These are phyloP conservation scores for Diaporthe ilicicola DNA, from an alignment of 2,329 filamentous ascomycete species.

Conservation along the genomic window DNA sequence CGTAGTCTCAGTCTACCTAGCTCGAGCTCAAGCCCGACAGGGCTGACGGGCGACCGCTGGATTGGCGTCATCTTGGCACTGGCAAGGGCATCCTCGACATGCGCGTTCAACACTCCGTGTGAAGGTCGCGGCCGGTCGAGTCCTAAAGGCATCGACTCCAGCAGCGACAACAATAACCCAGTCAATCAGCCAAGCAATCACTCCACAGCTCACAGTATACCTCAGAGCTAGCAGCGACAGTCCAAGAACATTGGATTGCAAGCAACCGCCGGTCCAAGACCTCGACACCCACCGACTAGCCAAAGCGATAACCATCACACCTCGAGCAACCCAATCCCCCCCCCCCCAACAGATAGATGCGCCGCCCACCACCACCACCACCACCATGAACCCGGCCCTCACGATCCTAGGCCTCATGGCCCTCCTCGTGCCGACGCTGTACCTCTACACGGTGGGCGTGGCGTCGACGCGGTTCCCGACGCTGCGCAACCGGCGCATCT, in stretches of 20 bases:
- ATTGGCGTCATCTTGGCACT: background rate
- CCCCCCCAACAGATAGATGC: background rate
- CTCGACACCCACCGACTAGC: background rate
- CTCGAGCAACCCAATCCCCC: background rate
- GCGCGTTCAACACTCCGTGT: too few species aligned
- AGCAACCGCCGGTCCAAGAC: background rate
- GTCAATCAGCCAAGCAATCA: too few species aligned
- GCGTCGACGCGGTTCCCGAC: constrained; percentile 66
- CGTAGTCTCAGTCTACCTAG: too few species aligned
- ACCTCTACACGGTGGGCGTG: constrained; percentile 60
- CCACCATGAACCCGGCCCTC: constrained; percentile 38
- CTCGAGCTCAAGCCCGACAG: background rate
- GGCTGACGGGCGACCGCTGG: background rate
- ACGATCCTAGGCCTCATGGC: constrained; percentile 45
- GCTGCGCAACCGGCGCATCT: constrained; percentile 84
- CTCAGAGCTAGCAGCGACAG: too few species aligned
- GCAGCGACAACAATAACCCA: too few species aligned
- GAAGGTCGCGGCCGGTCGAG: too few species aligned
- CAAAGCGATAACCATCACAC: background rate
- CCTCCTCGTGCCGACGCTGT: constrained; percentile 57
- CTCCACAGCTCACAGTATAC: too few species aligned
- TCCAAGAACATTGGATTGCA: too few species aligned
- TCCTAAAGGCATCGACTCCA: too few species aligned
- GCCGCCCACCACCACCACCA: constrained; percentile 36
- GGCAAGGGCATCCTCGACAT: background rate